phyloP scores from a whole-genome alignment of 2,329 filamentous ascomycete genomes.

The Anthostomella pinea region DNA sequence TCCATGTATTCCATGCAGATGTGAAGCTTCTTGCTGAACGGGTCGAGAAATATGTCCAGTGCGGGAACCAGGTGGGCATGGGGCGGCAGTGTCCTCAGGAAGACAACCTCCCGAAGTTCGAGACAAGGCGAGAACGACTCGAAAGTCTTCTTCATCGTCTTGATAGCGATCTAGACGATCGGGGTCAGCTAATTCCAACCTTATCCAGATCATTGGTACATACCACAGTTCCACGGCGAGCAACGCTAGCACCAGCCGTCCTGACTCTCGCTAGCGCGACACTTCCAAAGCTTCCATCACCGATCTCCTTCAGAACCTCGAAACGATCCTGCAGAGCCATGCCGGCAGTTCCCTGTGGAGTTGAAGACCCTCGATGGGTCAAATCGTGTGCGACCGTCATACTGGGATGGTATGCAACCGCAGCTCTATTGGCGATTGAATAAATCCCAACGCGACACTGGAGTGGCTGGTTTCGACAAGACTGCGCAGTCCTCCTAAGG shows the following conservation, averaged over 20 bases:
- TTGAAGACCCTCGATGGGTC: conserved; percentile 64
- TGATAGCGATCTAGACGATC: conserved; percentile 79
- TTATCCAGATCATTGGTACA: conserved; percentile 35
- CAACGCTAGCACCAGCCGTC: conserved; percentile 83
- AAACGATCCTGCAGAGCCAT: conserved; percentile 87
- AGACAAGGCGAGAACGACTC: conserved; percentile 87
- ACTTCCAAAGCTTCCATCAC: conserved; percentile 97
- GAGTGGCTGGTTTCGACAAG: conserved; percentile 11
- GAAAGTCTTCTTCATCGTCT: conserved; percentile 99
- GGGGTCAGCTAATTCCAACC: conserved; percentile 8
- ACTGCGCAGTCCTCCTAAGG: conserved; percentile 26
- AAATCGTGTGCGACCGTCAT: conserved; percentile 79
- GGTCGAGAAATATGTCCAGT: conserved; percentile 96
- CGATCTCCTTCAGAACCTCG: conserved; percentile 96
- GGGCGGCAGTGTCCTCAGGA: conserved; percentile 80
- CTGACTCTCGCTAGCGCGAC: conserved; percentile 89
- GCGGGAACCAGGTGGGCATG: conserved; percentile 95
- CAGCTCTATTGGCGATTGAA: conserved; percentile 8
- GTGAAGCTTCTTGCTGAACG: conserved; percentile 92
- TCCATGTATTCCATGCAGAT: conserved; percentile 99
- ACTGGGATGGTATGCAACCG: conserved; percentile 33
- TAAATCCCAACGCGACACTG: conserved; percentile 3
- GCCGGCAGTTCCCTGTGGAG: conserved; percentile 43
- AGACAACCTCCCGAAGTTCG: conserved; percentile 95
- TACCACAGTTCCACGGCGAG: conserved; percentile 89